Evolutionary conservation across 2,329 filamentous ascomycete species (phyloP), one percentile per base, ranked within the genome.

Genomic region (Beauveria bassiana): DNA sequence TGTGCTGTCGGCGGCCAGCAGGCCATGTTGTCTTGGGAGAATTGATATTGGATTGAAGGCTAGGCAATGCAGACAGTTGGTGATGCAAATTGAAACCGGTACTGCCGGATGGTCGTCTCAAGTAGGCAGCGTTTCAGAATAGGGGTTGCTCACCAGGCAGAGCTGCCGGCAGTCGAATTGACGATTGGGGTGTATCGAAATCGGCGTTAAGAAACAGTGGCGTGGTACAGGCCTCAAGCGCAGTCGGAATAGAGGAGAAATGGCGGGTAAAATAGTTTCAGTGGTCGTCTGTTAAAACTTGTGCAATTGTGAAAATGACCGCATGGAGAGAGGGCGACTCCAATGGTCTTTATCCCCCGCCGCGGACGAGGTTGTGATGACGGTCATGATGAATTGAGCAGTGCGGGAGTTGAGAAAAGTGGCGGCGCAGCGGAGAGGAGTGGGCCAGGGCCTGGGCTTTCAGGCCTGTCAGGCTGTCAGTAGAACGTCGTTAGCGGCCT

Each of bases 31-130:
- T 59, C 38, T 28, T 26, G 18, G 34, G 24, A n/a, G 3, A 59
- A 18, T 52, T 26, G 42, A 26, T 12, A 38, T n/a, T 56, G 9
- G 16, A 7, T 28, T 22, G 9, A 40, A 18, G 52, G 24, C 18
- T 45, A 46, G 43, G 28, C 49, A 52, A 50, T 47, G 10, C 40
- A 40, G 20, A n/a, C n/a, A n/a, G 28, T 52, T 45, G 49, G 40
- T 42, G 50, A 40, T 42, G 58, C 50, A 47, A 42, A 60, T 60
- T 60, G 58, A 60, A 60, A 60, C 58, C 58, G 58, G 50, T 28
- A 52, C 24, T 24, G 14, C n/a, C 5, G 43, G 46, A 24, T 20
- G 34, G 26, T 60, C 57, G 57, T 60, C 57, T 60, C 57, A 60
- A 60, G 50, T 60, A 34, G 58, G 47, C 20, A 24, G 38, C 58